Conservation (phyloP, 129 eudicot species). For the Pseudognaphalium luteoalbum region DNA sequence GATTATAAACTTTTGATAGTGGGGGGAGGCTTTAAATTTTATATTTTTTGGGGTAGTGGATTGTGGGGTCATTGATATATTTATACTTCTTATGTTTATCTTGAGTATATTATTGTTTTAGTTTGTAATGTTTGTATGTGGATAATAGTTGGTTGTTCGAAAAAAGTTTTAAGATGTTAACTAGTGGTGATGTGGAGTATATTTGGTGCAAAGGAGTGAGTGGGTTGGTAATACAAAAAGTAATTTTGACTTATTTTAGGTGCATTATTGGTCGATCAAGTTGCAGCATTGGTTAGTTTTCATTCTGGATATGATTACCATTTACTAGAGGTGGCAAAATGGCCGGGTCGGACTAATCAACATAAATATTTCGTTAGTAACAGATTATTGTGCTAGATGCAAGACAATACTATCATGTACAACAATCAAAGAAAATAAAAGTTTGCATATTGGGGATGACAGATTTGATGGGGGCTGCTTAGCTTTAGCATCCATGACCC, state of each 20-base stretch:
- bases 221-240: slow-evolving; percentile 45
- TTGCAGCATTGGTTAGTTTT: slow-evolving; percentile 24
- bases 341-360: not conserved
- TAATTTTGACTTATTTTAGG: slow-evolving; percentile 37
- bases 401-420: not conserved
- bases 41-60: slow-evolving; percentile 41
- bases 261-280: slow-evolving; percentile 35
- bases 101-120: slow-evolving; percentile 23
- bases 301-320: slow-evolving; percentile 21
- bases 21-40: slow-evolving; percentile 35
- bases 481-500: slow-evolving; percentile 31
- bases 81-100: slow-evolving; percentile 20
- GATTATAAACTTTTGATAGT: slow-evolving; percentile 30
- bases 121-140: slow-evolving; percentile 35
- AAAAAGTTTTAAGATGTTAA: slow-evolving; percentile 32
- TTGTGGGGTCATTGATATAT: slow-evolving; percentile 50
- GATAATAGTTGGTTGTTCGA: slow-evolving; percentile 38
- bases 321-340: not conserved
- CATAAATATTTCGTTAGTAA: not conserved
- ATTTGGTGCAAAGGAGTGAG: slow-evolving; percentile 29
- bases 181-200: slow-evolving; percentile 28
- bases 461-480: slow-evolving; percentile 18
- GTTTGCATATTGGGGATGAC: slow-evolving; percentile 8
- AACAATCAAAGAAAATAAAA: not conserved
- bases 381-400: not conserved